A percentile compares a stretch with the other conserved stretches of the same genome.
Conservation (phyloP, 2,329 filamentous ascomycete genomes). For the Claviceps purpurea region DNA sequence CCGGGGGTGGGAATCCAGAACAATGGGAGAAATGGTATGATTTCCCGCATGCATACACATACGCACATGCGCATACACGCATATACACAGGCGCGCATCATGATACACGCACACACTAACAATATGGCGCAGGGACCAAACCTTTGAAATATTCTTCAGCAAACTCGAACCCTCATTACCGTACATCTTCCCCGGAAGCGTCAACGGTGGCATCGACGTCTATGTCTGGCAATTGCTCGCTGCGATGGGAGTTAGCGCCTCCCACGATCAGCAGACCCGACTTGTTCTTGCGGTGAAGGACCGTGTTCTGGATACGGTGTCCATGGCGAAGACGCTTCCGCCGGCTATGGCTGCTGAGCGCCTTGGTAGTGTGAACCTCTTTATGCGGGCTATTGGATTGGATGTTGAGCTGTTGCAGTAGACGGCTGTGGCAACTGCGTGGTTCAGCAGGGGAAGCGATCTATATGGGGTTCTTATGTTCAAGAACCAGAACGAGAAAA, state of each 20-base stretch:
- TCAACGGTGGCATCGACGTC: slow-evolving; percentile 81
- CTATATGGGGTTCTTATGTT: not conserved
- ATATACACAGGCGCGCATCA: no score
- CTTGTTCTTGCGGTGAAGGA: slow-evolving; percentile 95
- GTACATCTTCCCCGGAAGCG: slow-evolving; percentile 80
- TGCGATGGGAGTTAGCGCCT: slow-evolving; percentile 85
- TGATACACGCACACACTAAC: slow-evolving; percentile 10
- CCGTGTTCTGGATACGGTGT: slow-evolving; percentile 89
- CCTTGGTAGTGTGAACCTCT: slow-evolving; percentile 86
- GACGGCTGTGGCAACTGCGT: not conserved
- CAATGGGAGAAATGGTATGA: slow-evolving; percentile 70
- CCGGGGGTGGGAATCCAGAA: slow-evolving; percentile 52
- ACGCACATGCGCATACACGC: slow-evolving; percentile 9
- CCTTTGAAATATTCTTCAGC: slow-evolving; percentile 82
- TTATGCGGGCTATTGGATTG: slow-evolving; percentile 97
- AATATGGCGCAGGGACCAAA: slow-evolving; percentile 41
- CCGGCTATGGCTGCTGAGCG: slow-evolving; percentile 72
- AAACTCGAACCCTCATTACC: slow-evolving; percentile 71
- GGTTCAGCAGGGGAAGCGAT: not conserved
- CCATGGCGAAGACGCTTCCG: slow-evolving; percentile 77
- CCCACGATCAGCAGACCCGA: slow-evolving; percentile 86
- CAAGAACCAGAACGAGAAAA: no score
- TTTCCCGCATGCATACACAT: not conserved
- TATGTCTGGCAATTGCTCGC: slow-evolving; percentile 98
- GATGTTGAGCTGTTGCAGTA: slow-evolving; percentile 64